phyloP scores from a whole-genome alignment of 2,329 filamentous ascomycete genomes.

The Fusarium circinatum region DNA sequence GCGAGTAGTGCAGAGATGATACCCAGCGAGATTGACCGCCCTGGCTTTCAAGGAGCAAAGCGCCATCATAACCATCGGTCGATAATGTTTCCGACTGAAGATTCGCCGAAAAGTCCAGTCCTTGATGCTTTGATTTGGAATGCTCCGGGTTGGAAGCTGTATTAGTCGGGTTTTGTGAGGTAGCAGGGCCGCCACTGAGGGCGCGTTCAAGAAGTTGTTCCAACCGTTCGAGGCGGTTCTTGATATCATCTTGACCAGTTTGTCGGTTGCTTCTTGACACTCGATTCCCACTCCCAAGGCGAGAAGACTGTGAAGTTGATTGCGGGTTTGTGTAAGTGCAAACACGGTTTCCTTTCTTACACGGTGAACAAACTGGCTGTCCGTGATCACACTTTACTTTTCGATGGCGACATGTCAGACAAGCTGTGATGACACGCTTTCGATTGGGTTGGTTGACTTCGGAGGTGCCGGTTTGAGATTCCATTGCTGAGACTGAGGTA shows the following conservation, averaged over 20 bases:
- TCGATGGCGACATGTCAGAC: background rate
- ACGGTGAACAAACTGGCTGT: background rate
- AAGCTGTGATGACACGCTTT: background rate
- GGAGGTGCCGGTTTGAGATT: background rate
- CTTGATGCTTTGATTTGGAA: accelerated
- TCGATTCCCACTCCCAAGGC: background rate
- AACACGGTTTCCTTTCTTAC: constrained; percentile 2
- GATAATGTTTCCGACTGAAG: background rate
- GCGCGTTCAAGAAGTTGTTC: background rate
- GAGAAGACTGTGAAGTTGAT: background rate
- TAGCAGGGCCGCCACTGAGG: background rate
- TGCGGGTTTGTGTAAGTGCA: background rate
- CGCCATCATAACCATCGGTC: background rate
- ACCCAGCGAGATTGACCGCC: background rate
- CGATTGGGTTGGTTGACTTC: background rate
- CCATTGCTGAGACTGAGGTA: background rate
- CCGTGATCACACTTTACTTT: constrained; percentile 3
- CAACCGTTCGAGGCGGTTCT: background rate
- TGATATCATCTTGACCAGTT: background rate
- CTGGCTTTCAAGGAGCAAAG: background rate
- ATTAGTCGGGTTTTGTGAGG: background rate
- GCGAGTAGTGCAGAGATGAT: constrained; percentile 6
- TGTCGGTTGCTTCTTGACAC: background rate
- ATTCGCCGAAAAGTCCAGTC: too few species aligned
- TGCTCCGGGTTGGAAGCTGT: background rate